phyloP scores from a whole-genome alignment of 192 early-diverging fungal genomes.

The Umbelopsis sp. region DNA sequence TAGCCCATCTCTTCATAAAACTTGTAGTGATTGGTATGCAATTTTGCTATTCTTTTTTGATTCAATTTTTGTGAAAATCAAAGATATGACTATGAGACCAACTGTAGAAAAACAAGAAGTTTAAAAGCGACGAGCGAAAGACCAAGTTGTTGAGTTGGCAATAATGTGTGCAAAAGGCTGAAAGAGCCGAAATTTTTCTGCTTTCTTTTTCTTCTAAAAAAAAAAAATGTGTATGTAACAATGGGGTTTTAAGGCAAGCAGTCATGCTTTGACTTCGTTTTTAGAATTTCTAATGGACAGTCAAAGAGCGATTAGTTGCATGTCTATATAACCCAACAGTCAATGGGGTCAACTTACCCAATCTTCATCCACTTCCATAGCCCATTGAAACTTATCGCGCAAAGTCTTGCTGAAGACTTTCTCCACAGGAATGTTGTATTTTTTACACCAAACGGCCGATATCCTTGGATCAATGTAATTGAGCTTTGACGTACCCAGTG shows the following conservation, averaged over 20 bases:
- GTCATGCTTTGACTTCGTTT: neutral
- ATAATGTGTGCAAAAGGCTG: neutral
- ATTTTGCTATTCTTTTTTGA: neutral
- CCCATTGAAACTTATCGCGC: constrained; percentile 97
- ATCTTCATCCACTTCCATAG: constrained; percentile 67
- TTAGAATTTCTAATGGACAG: neutral
- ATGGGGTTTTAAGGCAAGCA: neutral
- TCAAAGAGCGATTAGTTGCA: neutral
- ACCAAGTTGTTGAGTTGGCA: too few relatives aligned
- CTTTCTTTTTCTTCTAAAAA: neutral
- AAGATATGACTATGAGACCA: neutral
- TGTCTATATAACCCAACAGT: neutral
- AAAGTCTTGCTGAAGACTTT: constrained; percentile 92
- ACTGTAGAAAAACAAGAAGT: too few relatives aligned
- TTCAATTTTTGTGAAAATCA: neutral
- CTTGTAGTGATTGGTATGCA: neutral
- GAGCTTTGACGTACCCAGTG: constrained; percentile 94
- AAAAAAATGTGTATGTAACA: neutral
- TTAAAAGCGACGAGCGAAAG: too few relatives aligned
- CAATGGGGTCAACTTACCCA: constrained; percentile 60
- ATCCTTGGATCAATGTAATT: constrained; percentile 99
- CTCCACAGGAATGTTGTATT: constrained; percentile 84
- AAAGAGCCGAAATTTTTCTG: neutral
- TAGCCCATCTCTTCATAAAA: neutral
- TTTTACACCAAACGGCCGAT: constrained; percentile 90